Evolutionary conservation across 192 early-diverging fungal species (phyloP).

Genomic region (Rhizophlyctis rosea): DNA sequence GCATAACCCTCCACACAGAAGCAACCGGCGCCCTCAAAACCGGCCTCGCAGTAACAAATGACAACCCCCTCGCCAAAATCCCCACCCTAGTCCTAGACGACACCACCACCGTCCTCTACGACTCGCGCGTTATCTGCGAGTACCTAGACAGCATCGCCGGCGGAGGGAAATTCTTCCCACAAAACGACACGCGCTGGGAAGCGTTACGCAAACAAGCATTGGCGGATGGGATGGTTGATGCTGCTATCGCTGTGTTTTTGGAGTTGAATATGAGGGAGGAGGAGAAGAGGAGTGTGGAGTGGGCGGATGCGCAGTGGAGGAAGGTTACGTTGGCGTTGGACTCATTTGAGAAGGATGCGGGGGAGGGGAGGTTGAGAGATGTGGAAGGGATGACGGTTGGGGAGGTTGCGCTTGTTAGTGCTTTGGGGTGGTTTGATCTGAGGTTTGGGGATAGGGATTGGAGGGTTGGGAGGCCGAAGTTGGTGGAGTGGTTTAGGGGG

Average conservation of each 20-base stretch:
- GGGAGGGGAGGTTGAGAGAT: neutral
- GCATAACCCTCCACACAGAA: slow-evolving; percentile 4
- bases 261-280: slow-evolving; percentile 5
- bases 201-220: slow-evolving; percentile 11
- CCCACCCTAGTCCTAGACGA: slow-evolving; percentile 20
- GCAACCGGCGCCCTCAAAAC: slow-evolving; percentile 3
- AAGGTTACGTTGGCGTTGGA: slow-evolving; percentile 14
- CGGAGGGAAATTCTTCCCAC: slow-evolving; percentile 10
- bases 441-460: neutral
- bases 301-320: slow-evolving; percentile 6
- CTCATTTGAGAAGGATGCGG: neutral
- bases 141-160: slow-evolving; percentile 10
- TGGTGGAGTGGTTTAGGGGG: slow-evolving; percentile 3
- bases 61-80: slow-evolving; percentile 27
- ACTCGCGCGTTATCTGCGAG: slow-evolving; percentile 17
- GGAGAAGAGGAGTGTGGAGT: neutral
- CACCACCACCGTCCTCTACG: slow-evolving; percentile 10
- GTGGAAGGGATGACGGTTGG: neutral
- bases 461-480: neutral
- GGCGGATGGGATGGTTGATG: slow-evolving; percentile 16
- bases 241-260: slow-evolving; percentile 2
- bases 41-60: neutral
- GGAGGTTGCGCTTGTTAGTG: slow-evolving; percentile 10
- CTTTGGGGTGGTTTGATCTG: slow-evolving; percentile 7
- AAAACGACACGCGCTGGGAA: slow-evolving; percentile 1